A percentile compares a stretch with the other conserved stretches of the same genome.
Conservation (phyloP, 495 filamentous ascomycete species). For the Aspergillus heteromorphus region DNA sequence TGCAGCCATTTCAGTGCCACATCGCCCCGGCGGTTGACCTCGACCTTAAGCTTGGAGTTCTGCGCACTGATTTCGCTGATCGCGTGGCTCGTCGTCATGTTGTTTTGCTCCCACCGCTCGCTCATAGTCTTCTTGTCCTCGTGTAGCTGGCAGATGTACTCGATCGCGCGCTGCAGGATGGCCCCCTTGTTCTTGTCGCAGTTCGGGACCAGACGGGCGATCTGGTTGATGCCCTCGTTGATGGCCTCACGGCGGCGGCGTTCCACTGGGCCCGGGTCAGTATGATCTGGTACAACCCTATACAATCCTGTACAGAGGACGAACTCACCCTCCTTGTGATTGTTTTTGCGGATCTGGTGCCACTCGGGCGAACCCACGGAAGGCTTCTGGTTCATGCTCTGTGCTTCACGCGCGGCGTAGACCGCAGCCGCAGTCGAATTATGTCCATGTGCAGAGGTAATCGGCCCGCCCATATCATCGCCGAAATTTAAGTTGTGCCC, state of each 20-base stretch:
- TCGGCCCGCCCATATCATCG: constrained; percentile 41
- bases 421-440: constrained; percentile 46
- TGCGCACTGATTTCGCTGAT: constrained; percentile 82
- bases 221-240: constrained; percentile 98
- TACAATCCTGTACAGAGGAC: background rate
- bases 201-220: constrained; percentile 93
- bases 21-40: constrained; percentile 54
- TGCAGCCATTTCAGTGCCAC: constrained; percentile 70
- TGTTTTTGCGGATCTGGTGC: constrained; percentile 96
- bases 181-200: constrained; percentile 99
- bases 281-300: constrained; percentile 3
- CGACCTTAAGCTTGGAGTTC: constrained; percentile 85
- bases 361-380: constrained; percentile 94
- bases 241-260: constrained; percentile 96
- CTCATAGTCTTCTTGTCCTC: constrained; percentile 90
- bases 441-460: constrained; percentile 34
- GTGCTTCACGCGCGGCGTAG: constrained; percentile 41
- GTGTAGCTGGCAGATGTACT: constrained; percentile 90
- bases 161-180: constrained; percentile 87
- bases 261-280: constrained; percentile 61
- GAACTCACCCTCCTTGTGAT: constrained; percentile 93
- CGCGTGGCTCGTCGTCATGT: constrained; percentile 89
- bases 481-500: constrained; percentile 38
- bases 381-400: constrained; percentile 61
- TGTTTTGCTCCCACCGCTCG: constrained; percentile 96